Base-by-base conservation (phyloP, 73 alveolate genomes). In the Paramecium bursaria region DNA sequence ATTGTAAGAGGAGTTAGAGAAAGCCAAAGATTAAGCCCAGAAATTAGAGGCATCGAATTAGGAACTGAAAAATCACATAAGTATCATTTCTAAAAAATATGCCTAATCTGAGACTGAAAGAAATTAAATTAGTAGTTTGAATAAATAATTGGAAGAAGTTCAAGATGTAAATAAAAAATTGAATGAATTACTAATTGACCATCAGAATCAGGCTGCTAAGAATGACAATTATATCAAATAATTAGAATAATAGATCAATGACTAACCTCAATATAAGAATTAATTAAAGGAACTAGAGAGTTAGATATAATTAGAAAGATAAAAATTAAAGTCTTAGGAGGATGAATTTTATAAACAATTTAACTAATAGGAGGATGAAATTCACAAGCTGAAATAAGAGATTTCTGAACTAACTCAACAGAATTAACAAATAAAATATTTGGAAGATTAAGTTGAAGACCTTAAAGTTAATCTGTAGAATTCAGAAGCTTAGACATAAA, bases 1-100 rank as follows among this genome's bases (percentile, higher is more conserved):
- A 23, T 13, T 57, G 13, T 29, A 23, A 57, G 76, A n/a, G 9
- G 33, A 57, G 33, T 30, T 57, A 57, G 76, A 57, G 33, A 50
- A 57, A 57, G 33, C 15, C 1, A 50, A 57, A 0, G 4, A 13
- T 30, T 27, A 57, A 57, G 33, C 21, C 22, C 50, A n/a, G 11
- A 3, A 29, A 10, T 57, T 57, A 57, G 0, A 30, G 33, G 76
- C 27, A 57, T n/a, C 9, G 33, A 57, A 23, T 9, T 14, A 27
- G 15, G 51, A 0, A n/a, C 33, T 27, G 5, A 50, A 57, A 17
- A 30, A n/a, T n/a, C 26, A 23, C 27, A 57, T 57, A 57, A 29
- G 22, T 48, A 57, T 2, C 51, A 57, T 10, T 27, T 57, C n/a
- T 19, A 27, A 57, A 29, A 30, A 30, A 27, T n/a, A 27, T 27